These are phyloP conservation scores for Paramecium bursaria DNA, from an alignment of 73 alveolate species.

Conservation along the genomic window DNA sequence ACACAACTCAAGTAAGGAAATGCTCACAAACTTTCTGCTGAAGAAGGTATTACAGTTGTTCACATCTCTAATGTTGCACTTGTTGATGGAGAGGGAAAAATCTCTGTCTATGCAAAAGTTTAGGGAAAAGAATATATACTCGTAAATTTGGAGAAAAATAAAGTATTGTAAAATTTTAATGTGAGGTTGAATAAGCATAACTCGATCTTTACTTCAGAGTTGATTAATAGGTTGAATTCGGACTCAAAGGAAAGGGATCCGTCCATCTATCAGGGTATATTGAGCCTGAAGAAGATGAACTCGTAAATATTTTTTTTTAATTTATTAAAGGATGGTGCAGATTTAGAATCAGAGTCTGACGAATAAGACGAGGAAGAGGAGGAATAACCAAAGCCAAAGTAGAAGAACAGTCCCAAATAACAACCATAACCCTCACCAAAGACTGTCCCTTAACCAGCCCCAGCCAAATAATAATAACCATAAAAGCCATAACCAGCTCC, in stretches of 20 bases:
- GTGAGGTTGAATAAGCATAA: conserved; percentile 68
- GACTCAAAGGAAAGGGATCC: conserved; percentile 72
- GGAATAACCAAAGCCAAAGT: conserved; percentile 36
- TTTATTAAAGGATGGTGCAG: conserved; percentile 59
- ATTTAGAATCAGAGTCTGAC: conserved; percentile 69
- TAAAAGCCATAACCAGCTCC: conserved; percentile 38
- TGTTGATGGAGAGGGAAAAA: conserved; percentile 68
- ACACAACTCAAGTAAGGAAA: conserved; percentile 74
- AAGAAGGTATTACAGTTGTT: conserved; percentile 73
- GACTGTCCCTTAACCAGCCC: conserved; percentile 29
- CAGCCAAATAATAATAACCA: neutral
- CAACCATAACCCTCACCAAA: conserved; percentile 58
- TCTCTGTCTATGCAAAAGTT: conserved; percentile 71
- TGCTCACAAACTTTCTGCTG: conserved; percentile 73
- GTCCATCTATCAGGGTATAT: conserved; percentile 79
- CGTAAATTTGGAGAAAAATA: conserved; percentile 71
- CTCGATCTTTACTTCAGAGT: conserved; percentile 79
- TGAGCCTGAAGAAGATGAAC: conserved; percentile 78
- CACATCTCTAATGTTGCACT: conserved; percentile 79
- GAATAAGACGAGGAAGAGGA: conserved; percentile 76
- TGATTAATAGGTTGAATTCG: conserved; percentile 72
- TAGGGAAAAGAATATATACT: conserved; percentile 72
- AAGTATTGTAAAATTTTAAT: conserved; percentile 36
- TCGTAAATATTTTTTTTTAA: conserved; percentile 56
- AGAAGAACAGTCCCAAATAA: neutral